These are phyloP conservation scores for Stagonosporopsis cucurbitacearum DNA, from an alignment of 2,329 filamentous ascomycete species.

Conservation along the genomic window DNA sequence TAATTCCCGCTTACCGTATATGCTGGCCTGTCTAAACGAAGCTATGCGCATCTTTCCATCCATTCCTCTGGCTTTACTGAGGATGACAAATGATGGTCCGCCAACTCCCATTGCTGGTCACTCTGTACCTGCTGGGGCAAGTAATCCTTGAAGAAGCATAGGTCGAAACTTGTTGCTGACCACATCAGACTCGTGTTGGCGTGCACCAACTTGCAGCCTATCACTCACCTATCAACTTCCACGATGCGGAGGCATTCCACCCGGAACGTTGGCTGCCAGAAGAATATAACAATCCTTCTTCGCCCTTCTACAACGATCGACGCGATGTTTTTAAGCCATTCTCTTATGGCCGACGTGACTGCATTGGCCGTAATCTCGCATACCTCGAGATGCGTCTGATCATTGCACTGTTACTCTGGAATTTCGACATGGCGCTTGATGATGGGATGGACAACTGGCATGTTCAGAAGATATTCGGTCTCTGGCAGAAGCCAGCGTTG, in stretches of 20 bases:
- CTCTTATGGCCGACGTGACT: slow-evolving; percentile 23
- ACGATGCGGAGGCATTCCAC: slow-evolving; percentile 17
- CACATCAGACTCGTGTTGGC: slow-evolving; percentile 14
- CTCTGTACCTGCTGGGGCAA: slow-evolving; percentile 14
- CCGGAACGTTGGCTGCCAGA: slow-evolving; percentile 24
- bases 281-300: slow-evolving; percentile 6
- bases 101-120: slow-evolving; percentile 13
- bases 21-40: slow-evolving; percentile 12
- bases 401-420: slow-evolving; percentile 46
- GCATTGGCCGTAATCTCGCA: slow-evolving; percentile 27
- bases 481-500: slow-evolving; percentile 49
- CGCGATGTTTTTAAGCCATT: slow-evolving; percentile 30
- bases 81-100: slow-evolving; percentile 3
- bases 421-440: slow-evolving; percentile 49
- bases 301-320: slow-evolving; percentile 34
- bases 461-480: slow-evolving; percentile 42
- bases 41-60: slow-evolving; percentile 17
- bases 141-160: neutral
- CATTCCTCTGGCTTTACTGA: slow-evolving; percentile 7
- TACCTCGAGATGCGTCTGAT: slow-evolving; percentile 20
- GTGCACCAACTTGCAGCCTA: slow-evolving; percentile 22
- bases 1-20: slow-evolving; percentile 10
- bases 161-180: neutral
- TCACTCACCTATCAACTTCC: slow-evolving; percentile 18
- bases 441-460: slow-evolving; percentile 40